Base-by-base conservation (phyloP, 495 filamentous ascomycete genomes). In the Cladorrhinum samala region DNA sequence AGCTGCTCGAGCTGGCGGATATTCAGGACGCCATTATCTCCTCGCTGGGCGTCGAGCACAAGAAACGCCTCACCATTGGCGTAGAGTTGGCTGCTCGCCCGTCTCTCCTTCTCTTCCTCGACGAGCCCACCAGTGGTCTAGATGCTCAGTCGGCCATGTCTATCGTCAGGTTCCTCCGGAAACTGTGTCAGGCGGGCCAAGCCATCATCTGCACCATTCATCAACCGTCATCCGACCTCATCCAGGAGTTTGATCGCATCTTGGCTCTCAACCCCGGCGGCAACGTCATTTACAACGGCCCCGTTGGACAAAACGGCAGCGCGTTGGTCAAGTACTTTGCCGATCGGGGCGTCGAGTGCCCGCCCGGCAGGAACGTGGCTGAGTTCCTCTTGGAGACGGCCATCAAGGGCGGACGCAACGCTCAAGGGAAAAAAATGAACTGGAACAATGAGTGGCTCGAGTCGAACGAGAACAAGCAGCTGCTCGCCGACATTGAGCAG, bases 61-160 rank as follows among this genome's bases (percentile, higher is more conserved):
- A 72, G 69, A 72, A 88, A 77, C 52, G 86, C 20, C 57, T 95
- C 2, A 96, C 91, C 1, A 96, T 97, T 51, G 91, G 87, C 50
- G 92, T 97, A 4, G 92, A 97, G 64, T 71, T 97, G 1, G 91
- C 88, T 2, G 89, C 91, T 4, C 91, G 91, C 62, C 92, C 91
- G 0, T 83, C 81, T 19, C 74, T 91, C 0, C 59, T 89, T 4
- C 78, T 91, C 53, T 91, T 91, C 65, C 68, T 91, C 25, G 87
- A 91, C 60, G 86, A 91, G 57, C 87, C 88, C 2, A 91, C 87
- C 2, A 87, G 82, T 46, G 91, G 91, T 49, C 79, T 96, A 3
- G 91, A 96, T 67, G 85, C 83, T 21, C 89, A 95, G 60, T 85
- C 85, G 0, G 91, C 91, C 0, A 87, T 78, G 64, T 88, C 83